Conservation (phyloP, 2,329 filamentous ascomycete species). For the Bipolaris bicolor region DNA sequence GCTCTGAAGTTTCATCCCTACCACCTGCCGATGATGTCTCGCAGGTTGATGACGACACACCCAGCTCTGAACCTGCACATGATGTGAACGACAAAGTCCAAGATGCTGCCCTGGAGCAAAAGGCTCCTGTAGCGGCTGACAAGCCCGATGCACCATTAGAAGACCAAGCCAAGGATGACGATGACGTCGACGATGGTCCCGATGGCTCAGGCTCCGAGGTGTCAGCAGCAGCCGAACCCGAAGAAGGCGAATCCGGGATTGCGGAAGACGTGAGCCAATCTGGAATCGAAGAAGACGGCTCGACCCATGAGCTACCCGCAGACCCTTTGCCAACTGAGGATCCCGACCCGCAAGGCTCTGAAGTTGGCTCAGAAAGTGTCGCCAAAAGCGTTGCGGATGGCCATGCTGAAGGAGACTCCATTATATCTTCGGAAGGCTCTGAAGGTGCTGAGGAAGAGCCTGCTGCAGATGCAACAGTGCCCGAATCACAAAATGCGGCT, state of each 20-base stretch:
- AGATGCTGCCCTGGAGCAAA: background rate
- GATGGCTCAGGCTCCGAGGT: slow-evolving; percentile 6
- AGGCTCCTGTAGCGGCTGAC: background rate
- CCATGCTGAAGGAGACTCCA: slow-evolving; percentile 1
- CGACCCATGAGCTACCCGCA: slow-evolving; percentile 1
- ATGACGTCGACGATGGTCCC: slow-evolving; percentile 1
- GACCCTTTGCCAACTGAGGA: slow-evolving; percentile 1
- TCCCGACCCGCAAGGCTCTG: slow-evolving; percentile 1
- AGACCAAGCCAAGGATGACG: background rate
- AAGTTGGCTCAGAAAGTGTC: background rate
- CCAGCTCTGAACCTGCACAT: slow-evolving; percentile 2
- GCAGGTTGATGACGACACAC: background rate
- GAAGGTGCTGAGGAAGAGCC: slow-evolving; percentile 9
- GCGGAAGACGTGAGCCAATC: slow-evolving; percentile 2
- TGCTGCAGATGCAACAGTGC: slow-evolving; percentile 1
- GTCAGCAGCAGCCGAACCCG: slow-evolving; percentile 1
- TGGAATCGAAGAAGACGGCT: slow-evolving; percentile 1
- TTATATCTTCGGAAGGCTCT: slow-evolving; percentile 6
- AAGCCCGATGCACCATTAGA: slow-evolving; percentile 8
- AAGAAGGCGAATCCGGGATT: slow-evolving; percentile 2
- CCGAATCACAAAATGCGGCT: slow-evolving; percentile 10
- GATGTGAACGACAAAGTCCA: slow-evolving; percentile 6
- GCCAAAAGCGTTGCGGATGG: background rate
- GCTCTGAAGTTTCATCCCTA: slow-evolving; percentile 15
- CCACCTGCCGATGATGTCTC: slow-evolving; percentile 4